phyloP scores from a whole-genome alignment of 2,329 filamentous ascomycete genomes.

The Aspergillus ustus region DNA sequence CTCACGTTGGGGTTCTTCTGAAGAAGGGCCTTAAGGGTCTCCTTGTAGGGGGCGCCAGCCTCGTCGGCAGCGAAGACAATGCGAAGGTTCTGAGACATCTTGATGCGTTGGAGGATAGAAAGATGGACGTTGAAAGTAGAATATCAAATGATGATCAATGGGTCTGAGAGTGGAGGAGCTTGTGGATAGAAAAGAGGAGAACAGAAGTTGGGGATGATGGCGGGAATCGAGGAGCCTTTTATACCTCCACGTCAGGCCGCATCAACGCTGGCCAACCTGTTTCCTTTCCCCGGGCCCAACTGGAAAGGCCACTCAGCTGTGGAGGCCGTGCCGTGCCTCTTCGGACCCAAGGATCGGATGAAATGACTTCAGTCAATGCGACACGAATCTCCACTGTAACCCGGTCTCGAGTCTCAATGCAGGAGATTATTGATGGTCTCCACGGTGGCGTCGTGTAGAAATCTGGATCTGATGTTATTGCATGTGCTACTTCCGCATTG shows the following conservation, averaged over 20 bases:
- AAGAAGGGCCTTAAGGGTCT: constrained; percentile 74
- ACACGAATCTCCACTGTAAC: neutral
- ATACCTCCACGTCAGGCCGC: constrained; percentile 3
- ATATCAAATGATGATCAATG: neutral
- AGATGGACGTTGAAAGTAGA: neutral
- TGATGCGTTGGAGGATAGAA: constrained; percentile 12
- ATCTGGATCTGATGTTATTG: neutral
- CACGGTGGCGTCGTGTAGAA: constrained; percentile 9
- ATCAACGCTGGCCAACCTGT: neutral
- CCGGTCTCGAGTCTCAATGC: neutral
- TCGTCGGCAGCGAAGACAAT: constrained; percentile 71
- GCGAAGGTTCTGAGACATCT: constrained; percentile 51
- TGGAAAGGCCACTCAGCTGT: neutral
- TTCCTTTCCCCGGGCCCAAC: neutral
- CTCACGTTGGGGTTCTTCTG: constrained; percentile 68
- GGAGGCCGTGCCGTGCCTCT: constrained; percentile 14
- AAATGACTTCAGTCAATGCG: neutral
- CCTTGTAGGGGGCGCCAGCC: constrained; percentile 78
- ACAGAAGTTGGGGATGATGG: neutral
- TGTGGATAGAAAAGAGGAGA: constrained; percentile 12
- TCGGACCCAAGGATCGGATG: constrained; percentile 12
- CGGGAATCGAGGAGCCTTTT: constrained; percentile 6
- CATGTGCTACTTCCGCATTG: constrained; percentile 1
- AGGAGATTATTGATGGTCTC: neutral
- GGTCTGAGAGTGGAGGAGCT: constrained; percentile 3